Base-by-base conservation (phyloP, 768 basidiomycete species). In the Amanita subjunquillea region DNA sequence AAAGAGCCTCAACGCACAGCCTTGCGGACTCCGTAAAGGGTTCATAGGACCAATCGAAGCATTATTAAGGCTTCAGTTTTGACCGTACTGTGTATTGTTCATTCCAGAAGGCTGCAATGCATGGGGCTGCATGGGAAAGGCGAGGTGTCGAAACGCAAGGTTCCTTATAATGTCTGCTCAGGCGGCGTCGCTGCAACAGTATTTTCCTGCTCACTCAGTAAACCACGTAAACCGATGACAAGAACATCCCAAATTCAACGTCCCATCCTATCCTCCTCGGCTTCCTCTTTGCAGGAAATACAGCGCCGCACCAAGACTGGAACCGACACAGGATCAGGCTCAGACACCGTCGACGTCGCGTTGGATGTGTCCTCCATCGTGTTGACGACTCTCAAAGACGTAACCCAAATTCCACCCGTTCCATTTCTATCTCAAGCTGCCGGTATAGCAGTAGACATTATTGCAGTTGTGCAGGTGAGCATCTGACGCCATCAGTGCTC, bases 371-470 rank as follows among this genome's bases (percentile, higher is more conserved):
- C 51, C 3, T 32, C 34, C 1, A 17, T 54, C 2, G 39, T 54
- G 9, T 38, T 54, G 9, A 32, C 25, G 27, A 54, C 53, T 2
- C 37, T 54, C 8, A 48, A n/a, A 30, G 53, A 54, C 22, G 53
- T 39, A 34, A 15, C 36, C 17, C 20, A 22, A 2, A n/a, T 48
- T 48, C 30, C 53, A 25, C 53, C 53, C 20, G 40, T 54, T 4
- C 53, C 53, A 3, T 37, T 27, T 39, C 25, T 54, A 9, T 34
- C 27, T 3, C 39, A 54, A 5, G 53, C 53, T 10, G 53, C 53
- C 20, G 38, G 46, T 10, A 30, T 48, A 12, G 53, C 53, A 9
- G 25, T 54, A 9, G 23, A 36, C 5, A 54, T 54, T 32, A 22
- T 42, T 20, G 38, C 27, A 17, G 34, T 42, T 17, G 47, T 49